Percentiles rank a stretch among this genome's conserved stretches.
These are phyloP conservation scores for Magnusiomyces fungicola DNA, from an alignment of 1,139 yeast species.

Conservation along the genomic window DNA sequence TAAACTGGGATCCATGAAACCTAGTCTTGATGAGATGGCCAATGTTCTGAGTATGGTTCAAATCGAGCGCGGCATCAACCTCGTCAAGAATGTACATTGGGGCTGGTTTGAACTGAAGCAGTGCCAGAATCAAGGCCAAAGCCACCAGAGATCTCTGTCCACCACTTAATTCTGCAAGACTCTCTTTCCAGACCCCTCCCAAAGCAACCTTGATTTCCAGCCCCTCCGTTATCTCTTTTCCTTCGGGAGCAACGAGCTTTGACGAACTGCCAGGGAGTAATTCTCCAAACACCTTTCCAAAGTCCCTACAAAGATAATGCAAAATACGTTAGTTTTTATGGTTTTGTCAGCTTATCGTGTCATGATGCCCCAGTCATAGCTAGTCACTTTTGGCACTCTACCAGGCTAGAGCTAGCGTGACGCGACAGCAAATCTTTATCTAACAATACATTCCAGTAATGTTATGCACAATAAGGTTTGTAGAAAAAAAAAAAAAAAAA, in stretches of 20 bases:
- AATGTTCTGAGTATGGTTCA: conserved; percentile 94
- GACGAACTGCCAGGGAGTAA: conserved; percentile 87
- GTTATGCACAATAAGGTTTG: background rate
- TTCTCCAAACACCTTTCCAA: conserved; percentile 89
- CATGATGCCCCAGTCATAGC: no score
- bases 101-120: conserved; percentile 91
- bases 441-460: no score
- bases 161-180: conserved; percentile 90
- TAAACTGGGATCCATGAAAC: conserved; percentile 92
- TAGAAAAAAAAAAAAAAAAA: background rate
- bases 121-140: conserved; percentile 78
- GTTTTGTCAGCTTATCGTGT: no score
- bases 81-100: conserved; percentile 97
- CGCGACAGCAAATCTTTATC: no score
- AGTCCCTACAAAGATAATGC: no score
- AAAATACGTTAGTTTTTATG: conserved; percentile 1
- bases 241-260: conserved; percentile 74
- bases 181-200: conserved; percentile 94
- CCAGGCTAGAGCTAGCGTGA: no score
- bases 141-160: conserved; percentile 96
- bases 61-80: conserved; percentile 96
- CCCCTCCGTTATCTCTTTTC: conserved; percentile 80
- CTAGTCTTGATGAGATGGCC: conserved; percentile 94
- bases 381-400: no score
- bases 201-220: conserved; percentile 84